Evolutionary conservation across 1,284 basidiomycete species (phyloP).

Genomic region (Fomitopsis betulina): DNA sequence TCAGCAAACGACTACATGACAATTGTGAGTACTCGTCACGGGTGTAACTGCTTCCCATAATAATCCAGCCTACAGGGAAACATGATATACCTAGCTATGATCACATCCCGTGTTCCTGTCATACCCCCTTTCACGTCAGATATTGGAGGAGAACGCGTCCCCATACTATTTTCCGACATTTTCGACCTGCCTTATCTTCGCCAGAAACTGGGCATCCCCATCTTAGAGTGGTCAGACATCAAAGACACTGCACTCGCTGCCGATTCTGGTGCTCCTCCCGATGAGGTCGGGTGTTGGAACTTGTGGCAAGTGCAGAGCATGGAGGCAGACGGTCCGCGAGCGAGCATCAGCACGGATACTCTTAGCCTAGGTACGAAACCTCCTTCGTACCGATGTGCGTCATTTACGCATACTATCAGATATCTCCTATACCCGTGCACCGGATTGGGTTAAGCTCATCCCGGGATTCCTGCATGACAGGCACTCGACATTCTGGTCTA

Average conservation of each 20-base stretch:
- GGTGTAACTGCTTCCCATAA: background rate
- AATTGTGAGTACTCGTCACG: constrained; percentile 34
- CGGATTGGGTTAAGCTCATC: constrained; percentile 33
- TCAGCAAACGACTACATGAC: constrained; percentile 65
- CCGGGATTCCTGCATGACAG: constrained; percentile 32
- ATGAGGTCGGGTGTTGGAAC: constrained; percentile 68
- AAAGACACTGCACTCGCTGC: constrained; percentile 25
- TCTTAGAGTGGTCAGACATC: constrained; percentile 36
- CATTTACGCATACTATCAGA: constrained; percentile 22
- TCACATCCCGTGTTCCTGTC: constrained; percentile 59
- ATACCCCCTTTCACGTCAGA: constrained; percentile 58
- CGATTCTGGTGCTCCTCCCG: constrained; percentile 17
- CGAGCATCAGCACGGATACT: constrained; percentile 34
- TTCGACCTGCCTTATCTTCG: constrained; percentile 36
- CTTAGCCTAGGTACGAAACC: constrained; percentile 45
- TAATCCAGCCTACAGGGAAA: constrained; percentile 39
- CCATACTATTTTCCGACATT: constrained; percentile 31
- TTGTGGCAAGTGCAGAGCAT: constrained; percentile 43
- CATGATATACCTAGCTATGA: constrained; percentile 55
- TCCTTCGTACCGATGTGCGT: background rate
- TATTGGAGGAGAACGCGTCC: constrained; percentile 35
- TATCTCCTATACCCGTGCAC: constrained; percentile 42
- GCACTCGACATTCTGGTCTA: constrained; percentile 36
- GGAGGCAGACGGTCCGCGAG: constrained; percentile 37
- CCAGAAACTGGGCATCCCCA: constrained; percentile 24